A percentile compares a stretch with the other conserved stretches of the same genome.
phyloP scores from a whole-genome alignment of 345 rosid species.

The Balakata baccata region DNA sequence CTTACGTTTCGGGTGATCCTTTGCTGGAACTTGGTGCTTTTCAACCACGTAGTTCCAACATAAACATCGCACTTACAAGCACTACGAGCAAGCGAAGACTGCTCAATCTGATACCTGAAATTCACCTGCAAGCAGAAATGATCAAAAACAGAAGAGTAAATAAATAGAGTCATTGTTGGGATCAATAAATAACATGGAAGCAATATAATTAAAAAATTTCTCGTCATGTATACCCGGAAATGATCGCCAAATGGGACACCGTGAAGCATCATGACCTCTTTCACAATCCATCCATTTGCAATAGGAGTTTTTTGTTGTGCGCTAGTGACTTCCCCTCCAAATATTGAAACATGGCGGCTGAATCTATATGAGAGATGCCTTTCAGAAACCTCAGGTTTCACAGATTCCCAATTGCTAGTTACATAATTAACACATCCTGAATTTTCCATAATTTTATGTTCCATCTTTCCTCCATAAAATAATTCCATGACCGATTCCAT shows the following conservation, averaged over 20 bases:
- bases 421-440: constrained; percentile 66
- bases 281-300: constrained; percentile 51
- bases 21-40: constrained; percentile 65
- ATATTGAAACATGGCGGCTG: constrained; percentile 60
- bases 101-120: constrained; percentile 53
- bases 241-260: constrained; percentile 65
- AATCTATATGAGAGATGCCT: constrained; percentile 58
- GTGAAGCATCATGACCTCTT: constrained; percentile 61
- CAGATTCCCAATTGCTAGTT: constrained; percentile 57
- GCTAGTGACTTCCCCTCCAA: constrained; percentile 76
- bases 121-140: constrained; percentile 42
- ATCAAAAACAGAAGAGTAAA: background rate
- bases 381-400: constrained; percentile 44
- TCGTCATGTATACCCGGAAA: constrained; percentile 44
- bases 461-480: constrained; percentile 66
- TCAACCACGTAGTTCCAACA: constrained; percentile 60
- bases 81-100: constrained; percentile 35
- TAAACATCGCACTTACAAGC: constrained; percentile 60
- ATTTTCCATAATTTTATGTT: constrained; percentile 69
- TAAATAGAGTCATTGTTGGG: too few relatives aligned
- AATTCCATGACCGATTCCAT: constrained; percentile 54
- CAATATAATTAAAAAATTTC: background rate
- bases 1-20: constrained; percentile 58
- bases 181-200: background rate
- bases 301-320: constrained; percentile 54